Percentiles rank a stretch among this genome's conserved stretches.
Conservation (phyloP, 352 stramenopile genomes). For the Globisporangium solare region DNA sequence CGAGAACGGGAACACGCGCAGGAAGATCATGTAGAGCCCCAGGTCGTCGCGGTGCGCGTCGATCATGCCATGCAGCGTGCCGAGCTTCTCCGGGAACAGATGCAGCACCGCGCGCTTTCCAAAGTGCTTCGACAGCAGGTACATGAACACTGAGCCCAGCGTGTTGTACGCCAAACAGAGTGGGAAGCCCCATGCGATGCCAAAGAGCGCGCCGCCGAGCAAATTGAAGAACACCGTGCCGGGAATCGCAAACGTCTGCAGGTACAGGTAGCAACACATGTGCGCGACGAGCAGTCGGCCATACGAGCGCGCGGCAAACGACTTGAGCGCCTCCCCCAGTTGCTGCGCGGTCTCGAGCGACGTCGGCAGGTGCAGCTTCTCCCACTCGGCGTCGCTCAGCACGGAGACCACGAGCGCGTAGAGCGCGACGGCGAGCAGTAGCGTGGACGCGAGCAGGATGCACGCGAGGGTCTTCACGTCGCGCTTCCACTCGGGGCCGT, state of each 20-base stretch:
- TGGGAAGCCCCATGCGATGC: conserved; percentile 61
- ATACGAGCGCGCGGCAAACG: conserved; percentile 36
- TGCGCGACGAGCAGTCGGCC: conserved; percentile 54
- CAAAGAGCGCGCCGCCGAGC: conserved; percentile 67
- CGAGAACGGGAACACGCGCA: conserved; percentile 79
- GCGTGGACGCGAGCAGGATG: conserved; percentile 34
- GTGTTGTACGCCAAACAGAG: conserved; percentile 82
- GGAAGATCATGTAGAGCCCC: conserved; percentile 78
- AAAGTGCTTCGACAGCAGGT: conserved; percentile 53
- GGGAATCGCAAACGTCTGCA: conserved; percentile 79
- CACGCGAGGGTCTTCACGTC: conserved; percentile 45
- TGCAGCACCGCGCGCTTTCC: conserved; percentile 46
- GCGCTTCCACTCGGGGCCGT: conserved; percentile 30
- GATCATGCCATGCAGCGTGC: conserved; percentile 44
- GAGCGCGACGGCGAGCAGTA: conserved; percentile 33
- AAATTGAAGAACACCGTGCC: conserved; percentile 82
- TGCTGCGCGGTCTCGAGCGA: conserved; percentile 55
- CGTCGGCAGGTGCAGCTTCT: conserved; percentile 47
- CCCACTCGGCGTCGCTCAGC: conserved; percentile 52
- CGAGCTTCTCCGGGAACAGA: conserved; percentile 50
- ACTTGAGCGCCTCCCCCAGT: conserved; percentile 57
- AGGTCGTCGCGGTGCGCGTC: conserved; percentile 71
- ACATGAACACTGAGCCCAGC: conserved; percentile 74
- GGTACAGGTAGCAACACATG: conserved; percentile 69
- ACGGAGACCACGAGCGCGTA: conserved; percentile 51